Percentiles rank a stretch among this genome's conserved stretches.
These are phyloP conservation scores for Syzygium jambos DNA, from an alignment of 345 rosid species.

Conservation along the genomic window DNA sequence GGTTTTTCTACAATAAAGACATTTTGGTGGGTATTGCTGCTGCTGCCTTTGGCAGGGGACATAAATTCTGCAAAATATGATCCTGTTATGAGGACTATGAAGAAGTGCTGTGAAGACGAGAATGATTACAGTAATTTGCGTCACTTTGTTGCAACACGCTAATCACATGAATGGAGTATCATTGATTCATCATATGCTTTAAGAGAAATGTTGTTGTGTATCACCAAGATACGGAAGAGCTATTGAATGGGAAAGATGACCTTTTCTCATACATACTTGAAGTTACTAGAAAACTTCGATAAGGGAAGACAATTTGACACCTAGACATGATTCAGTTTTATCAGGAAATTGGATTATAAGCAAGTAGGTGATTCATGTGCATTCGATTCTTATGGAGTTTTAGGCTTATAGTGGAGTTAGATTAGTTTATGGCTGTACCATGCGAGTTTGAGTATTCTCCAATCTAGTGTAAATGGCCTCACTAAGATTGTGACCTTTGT, in stretches of 20 bases:
- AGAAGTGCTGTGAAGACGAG: background rate
- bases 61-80: background rate
- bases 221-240: background rate
- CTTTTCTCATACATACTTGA: background rate
- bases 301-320: background rate
- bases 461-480: background rate
- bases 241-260: background rate
- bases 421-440: background rate
- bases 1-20: background rate
- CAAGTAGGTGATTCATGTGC: background rate
- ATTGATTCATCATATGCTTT: background rate
- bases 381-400: background rate
- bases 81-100: background rate
- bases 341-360: background rate
- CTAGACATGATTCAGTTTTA: background rate
- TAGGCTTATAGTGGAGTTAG: background rate
- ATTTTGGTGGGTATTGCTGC: background rate
- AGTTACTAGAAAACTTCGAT: background rate
- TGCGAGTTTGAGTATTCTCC: background rate
- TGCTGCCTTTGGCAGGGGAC: background rate
- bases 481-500: background rate
- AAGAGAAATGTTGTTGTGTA: background rate
- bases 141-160: background rate
- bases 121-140: background rate
- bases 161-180: background rate